Conservation (phyloP, 1,284 basidiomycete species). For the Trichosporon faecale region DNA sequence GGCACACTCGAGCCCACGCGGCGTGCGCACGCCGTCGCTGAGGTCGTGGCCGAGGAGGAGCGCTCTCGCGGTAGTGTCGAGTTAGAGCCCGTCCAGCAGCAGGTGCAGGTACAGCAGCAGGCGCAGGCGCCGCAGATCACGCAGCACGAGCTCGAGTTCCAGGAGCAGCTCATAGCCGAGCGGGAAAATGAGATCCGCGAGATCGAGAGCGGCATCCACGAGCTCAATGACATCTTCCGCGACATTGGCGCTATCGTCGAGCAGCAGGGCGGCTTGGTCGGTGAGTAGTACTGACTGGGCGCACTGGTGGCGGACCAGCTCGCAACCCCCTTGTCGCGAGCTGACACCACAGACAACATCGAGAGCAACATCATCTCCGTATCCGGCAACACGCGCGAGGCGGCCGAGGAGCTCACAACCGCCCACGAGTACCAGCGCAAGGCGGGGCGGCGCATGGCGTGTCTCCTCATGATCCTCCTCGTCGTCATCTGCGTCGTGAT, state of each 20-base stretch:
- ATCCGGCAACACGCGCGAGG: slow-evolving; percentile 75
- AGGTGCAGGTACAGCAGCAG: slow-evolving; percentile 39
- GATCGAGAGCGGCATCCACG: slow-evolving; percentile 95
- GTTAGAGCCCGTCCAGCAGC: slow-evolving; percentile 46
- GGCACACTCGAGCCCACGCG: slow-evolving; percentile 69
- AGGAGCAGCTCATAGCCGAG: slow-evolving; percentile 92
- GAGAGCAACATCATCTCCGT: slow-evolving; percentile 90
- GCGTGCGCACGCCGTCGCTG: slow-evolving; percentile 41
- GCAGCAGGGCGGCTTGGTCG: slow-evolving; percentile 92
- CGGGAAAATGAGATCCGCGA: slow-evolving; percentile 93
- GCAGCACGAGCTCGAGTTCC: slow-evolving; percentile 88
- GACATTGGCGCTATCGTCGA: slow-evolving; percentile 92
- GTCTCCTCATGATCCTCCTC: slow-evolving; percentile 81
- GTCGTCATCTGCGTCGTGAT: slow-evolving; percentile 87
- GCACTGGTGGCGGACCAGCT: too few species aligned
- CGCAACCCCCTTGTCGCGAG: too few species aligned
- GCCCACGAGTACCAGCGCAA: slow-evolving; percentile 94
- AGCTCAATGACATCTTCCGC: slow-evolving; percentile 94
- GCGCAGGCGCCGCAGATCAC: slow-evolving; percentile 60
- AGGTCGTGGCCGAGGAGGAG: slow-evolving; percentile 27
- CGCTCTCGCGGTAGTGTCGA: slow-evolving; percentile 40
- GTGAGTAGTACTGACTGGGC: slow-evolving; percentile 56
- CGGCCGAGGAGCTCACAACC: slow-evolving; percentile 80
- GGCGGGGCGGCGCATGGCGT: slow-evolving; percentile 84
- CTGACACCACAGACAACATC: slow-evolving; percentile 73